Conservation (phyloP, 83 land plant species). For the Picea engelmannii region DNA sequence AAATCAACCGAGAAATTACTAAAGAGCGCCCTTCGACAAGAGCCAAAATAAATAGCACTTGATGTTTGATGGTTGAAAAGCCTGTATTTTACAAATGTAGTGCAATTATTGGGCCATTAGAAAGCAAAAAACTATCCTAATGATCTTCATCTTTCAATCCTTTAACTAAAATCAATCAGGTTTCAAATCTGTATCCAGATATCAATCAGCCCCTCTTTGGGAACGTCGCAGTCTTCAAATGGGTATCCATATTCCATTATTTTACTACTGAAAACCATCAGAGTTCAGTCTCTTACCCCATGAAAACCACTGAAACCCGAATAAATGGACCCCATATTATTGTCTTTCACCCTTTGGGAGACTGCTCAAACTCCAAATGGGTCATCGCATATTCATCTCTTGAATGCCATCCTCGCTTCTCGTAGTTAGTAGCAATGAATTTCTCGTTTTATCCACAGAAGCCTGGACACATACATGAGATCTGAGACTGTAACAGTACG, state of each 20-base stretch:
- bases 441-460: no score
- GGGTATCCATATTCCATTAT: background rate
- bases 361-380: no score
- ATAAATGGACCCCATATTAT: no score
- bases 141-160: background rate
- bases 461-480: no score
- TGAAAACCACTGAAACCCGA: background rate
- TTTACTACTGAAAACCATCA: background rate
- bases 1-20: slow-evolving; percentile 28
- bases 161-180: background rate
- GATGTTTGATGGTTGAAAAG: background rate
- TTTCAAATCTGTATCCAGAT: background rate
- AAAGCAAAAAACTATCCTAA: background rate
- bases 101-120: background rate
- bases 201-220: background rate
- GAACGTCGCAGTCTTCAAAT: background rate
- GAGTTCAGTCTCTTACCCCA: background rate
- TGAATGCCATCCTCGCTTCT: no score
- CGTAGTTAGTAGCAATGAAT: no score
- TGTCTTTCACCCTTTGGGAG: no score
- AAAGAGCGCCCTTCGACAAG: slow-evolving; percentile 52
- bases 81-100: no score
- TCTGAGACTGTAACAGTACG: no score
- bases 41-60: slow-evolving; percentile 26
- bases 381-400: no score